These are phyloP conservation scores for Starmerella apis DNA, from an alignment of 805 yeast genomes.

Conservation along the genomic window DNA sequence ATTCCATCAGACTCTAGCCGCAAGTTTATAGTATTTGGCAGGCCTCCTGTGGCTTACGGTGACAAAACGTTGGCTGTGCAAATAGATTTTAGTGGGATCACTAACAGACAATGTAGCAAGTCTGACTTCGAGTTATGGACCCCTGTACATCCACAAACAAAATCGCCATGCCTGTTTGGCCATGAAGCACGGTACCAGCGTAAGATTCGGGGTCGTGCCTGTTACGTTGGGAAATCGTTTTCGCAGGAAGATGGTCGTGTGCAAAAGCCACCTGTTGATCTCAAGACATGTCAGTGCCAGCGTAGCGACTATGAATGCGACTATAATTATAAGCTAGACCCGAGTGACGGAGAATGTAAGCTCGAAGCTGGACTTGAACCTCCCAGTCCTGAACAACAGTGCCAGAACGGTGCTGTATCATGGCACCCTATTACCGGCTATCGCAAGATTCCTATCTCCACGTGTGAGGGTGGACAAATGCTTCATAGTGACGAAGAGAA, in stretches of 20 bases:
- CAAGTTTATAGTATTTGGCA: slow-evolving; percentile 57
- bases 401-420: slow-evolving; percentile 41
- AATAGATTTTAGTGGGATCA: slow-evolving; percentile 47
- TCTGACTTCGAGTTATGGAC: slow-evolving; percentile 58
- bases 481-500: slow-evolving; percentile 54
- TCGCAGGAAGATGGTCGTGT: slow-evolving; percentile 35
- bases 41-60: slow-evolving; percentile 38
- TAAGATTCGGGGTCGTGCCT: slow-evolving; percentile 49
- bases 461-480: slow-evolving; percentile 71
- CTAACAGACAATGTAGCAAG: slow-evolving; percentile 47
- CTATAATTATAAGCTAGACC: slow-evolving; percentile 58
- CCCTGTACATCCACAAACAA: slow-evolving; percentile 46
- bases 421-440: slow-evolving; percentile 82
- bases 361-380: slow-evolving; percentile 60
- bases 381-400: slow-evolving; percentile 33
- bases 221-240: slow-evolving; percentile 39
- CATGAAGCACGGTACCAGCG: slow-evolving; percentile 53
- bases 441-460: slow-evolving; percentile 70
- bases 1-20: slow-evolving; percentile 86
- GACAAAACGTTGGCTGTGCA: slow-evolving; percentile 40
- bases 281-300: slow-evolving; percentile 69
- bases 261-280: slow-evolving; percentile 36
- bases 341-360: slow-evolving; percentile 69
- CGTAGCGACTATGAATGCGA: slow-evolving; percentile 91
- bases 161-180: slow-evolving; percentile 51